Base-by-base conservation (phyloP, 164 flowering plant genomes). In the Kalanchoe fedtschenkoi region DNA sequence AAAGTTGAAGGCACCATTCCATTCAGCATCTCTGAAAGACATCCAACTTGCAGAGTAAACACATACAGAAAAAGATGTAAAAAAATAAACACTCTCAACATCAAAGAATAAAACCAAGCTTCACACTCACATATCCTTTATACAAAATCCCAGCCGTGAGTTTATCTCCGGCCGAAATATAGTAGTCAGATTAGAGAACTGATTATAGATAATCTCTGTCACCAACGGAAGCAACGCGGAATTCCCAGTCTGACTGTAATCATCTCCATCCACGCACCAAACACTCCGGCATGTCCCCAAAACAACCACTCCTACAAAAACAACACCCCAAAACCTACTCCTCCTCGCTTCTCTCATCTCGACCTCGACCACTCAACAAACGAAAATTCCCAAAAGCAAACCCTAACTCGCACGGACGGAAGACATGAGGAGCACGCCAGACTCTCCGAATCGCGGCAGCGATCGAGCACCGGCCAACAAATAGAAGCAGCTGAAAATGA, bases 1-100 rank as follows among this genome's bases (percentile, higher is more conserved):
- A 67, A 88, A 90, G 73, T 88, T 71, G 68, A 90, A 90, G 2
- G 96, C 86, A 0, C 65, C 78, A 66, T 86, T 69, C 95, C 93
- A 90, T 60, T 90, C 97, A 7, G 70, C 61, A 13, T 84, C 65
- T 67, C 97, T 88, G 73, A 34, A 74, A 70, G 29, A 69, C 24
- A 65, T 21, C 17, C 3, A 34, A 30, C 58, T 22, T 1, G 16
- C 34, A 14, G 3, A 17, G 19, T 47, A 54, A 26, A n/a, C 11
- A 51, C 30, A 54, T 16, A 17, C 17, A 22, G 47, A 32, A 8
- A 61, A n/a, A 24, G n/a, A 57, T 15, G 19, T 10, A 10, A 32
- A 33, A 59, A 61, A 24, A 24, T 11, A 54, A 17, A 8, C 38
- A 66, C 37, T 21, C 8, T 22, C n/a, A 29, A 15, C 17, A 58